Conservation (phyloP, 2,329 filamentous ascomycete species). For the Clarireedia sp. region DNA sequence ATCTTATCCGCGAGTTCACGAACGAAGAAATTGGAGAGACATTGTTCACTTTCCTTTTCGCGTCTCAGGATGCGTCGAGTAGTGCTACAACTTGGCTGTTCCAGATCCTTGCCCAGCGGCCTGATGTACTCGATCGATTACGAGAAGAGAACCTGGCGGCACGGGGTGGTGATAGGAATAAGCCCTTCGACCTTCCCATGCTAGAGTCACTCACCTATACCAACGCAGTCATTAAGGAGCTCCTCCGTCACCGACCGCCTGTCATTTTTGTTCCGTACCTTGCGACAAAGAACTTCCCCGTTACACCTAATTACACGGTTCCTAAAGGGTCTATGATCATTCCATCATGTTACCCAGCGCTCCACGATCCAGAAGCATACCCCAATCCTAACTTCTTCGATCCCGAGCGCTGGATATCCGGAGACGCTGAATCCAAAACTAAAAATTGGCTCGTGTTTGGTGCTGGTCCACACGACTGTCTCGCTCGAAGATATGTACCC, state of each 20-base stretch:
- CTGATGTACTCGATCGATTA: constrained; percentile 39
- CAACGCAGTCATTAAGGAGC: constrained; percentile 44
- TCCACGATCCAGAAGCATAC: constrained; percentile 42
- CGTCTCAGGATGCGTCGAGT: constrained; percentile 45
- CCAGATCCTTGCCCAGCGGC: constrained; percentile 42
- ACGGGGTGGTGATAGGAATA: constrained; percentile 35
- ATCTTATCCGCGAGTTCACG: constrained; percentile 43
- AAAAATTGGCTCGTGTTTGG: constrained; percentile 50
- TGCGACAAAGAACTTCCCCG: constrained; percentile 39
- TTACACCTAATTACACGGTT: constrained; percentile 40
- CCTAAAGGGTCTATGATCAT: constrained; percentile 43
- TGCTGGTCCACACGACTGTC: constrained; percentile 42
- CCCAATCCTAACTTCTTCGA: constrained; percentile 27
- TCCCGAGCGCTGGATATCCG: constrained; percentile 45
- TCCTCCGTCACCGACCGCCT: constrained; percentile 43
- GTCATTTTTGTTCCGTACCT: constrained; percentile 48
- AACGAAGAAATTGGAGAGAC: constrained; percentile 42
- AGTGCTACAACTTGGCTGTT: constrained; percentile 47
- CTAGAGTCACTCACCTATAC: constrained; percentile 43
- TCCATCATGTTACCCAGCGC: constrained; percentile 43
- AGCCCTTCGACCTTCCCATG: constrained; percentile 38
- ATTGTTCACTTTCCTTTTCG: constrained; percentile 46
- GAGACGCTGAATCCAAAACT: constrained; percentile 41
- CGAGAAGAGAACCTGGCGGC: constrained; percentile 40
- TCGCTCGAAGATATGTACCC: constrained; percentile 42